These are phyloP conservation scores for Pneumocystis wakefieldiae DNA, from an alignment of 1,139 yeast genomes.

Conservation along the genomic window DNA sequence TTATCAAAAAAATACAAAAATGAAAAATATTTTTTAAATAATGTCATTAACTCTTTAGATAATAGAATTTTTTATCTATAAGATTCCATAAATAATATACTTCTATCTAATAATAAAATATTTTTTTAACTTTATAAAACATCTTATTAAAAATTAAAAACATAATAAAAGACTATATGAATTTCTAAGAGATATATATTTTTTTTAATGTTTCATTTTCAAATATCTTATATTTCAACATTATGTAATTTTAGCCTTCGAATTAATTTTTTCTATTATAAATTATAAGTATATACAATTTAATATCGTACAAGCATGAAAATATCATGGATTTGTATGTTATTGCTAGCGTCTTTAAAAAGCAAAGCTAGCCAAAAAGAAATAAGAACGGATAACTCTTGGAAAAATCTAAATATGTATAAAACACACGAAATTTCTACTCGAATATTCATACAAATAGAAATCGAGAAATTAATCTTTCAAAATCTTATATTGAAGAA, in stretches of 20 bases:
- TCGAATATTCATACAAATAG: conserved; percentile 18
- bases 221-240: neutral
- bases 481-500: conserved; percentile 55
- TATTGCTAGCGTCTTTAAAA: neutral
- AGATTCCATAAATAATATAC: too few relatives aligned
- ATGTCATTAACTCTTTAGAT: neutral
- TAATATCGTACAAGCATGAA: neutral
- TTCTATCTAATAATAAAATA: neutral
- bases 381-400: neutral
- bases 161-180: neutral
- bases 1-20: too few relatives aligned
- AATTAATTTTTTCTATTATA: neutral
- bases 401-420: neutral
- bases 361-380: neutral
- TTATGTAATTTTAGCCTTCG: neutral
- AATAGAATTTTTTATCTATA: too few relatives aligned
- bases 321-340: neutral
- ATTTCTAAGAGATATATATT: neutral
- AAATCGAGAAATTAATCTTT: conserved; percentile 38
- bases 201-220: neutral
- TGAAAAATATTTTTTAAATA: too few relatives aligned
- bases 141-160: neutral
- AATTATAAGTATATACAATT: neutral
- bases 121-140: neutral
- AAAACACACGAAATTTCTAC: neutral